Evolutionary conservation across 345 rosid species (phyloP).

Genomic region (Sapria himalayana): DNA sequence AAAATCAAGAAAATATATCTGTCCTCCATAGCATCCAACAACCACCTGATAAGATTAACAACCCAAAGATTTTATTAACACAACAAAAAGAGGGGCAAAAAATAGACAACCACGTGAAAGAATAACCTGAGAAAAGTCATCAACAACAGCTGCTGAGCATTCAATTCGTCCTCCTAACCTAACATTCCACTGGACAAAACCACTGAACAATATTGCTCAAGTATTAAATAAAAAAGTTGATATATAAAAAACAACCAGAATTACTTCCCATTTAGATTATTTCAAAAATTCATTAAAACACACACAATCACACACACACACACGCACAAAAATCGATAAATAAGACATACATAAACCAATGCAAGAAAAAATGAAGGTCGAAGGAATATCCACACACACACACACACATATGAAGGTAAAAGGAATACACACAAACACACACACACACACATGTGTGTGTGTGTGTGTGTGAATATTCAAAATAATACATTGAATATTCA

Average conservation of each 20-base stretch:
- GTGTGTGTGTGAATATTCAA: too few relatives aligned
- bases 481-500: too few relatives aligned
- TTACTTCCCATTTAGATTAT: not conserved
- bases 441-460: too few relatives aligned
- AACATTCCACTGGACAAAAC: constrained; percentile 59
- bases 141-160: constrained; percentile 60
- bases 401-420: too few relatives aligned
- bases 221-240: constrained; percentile 3
- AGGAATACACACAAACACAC: too few relatives aligned
- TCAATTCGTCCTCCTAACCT: constrained; percentile 64
- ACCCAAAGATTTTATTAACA: constrained; percentile 5
- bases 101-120: constrained; percentile 7
- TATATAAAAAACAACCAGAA: constrained; percentile 1
- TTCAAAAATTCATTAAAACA: too few relatives aligned
- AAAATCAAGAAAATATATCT: constrained; percentile 63
- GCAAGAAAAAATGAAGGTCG: too few relatives aligned
- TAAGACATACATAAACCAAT: too few relatives aligned
- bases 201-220: constrained; percentile 24
- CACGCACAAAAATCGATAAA: too few relatives aligned
- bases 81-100: constrained; percentile 3
- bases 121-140: constrained; percentile 66
- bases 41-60: constrained; percentile 35
- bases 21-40: constrained; percentile 79
- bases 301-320: too few relatives aligned
- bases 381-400: too few relatives aligned